Evolutionary conservation across 106 monocot genomes (phyloP).

Genomic region (Phalaenopsis aphrodite): DNA sequence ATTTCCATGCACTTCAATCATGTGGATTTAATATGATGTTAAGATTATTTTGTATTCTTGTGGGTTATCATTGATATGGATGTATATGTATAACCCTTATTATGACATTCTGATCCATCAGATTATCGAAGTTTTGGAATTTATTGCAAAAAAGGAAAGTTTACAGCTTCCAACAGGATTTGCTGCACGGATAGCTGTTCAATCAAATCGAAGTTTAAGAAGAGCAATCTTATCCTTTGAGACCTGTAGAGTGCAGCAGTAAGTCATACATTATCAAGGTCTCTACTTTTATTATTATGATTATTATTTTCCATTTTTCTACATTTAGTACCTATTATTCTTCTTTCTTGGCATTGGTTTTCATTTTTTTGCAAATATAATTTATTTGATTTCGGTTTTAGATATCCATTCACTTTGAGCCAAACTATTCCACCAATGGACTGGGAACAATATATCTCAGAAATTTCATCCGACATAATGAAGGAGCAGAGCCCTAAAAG

Average conservation of each 20-base stretch:
- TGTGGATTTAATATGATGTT: not conserved
- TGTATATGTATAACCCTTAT: not conserved
- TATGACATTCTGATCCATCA: constrained; percentile 12
- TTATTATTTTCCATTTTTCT: not conserved
- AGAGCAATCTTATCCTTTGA: constrained; percentile 87
- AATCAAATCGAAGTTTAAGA: constrained; percentile 86
- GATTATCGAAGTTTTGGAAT: constrained; percentile 85
- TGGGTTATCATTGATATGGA: constrained; percentile 4
- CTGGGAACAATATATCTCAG: constrained; percentile 96
- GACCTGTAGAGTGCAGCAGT: constrained; percentile 88
- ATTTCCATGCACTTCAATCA: too few relatives aligned
- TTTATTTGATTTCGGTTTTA: constrained; percentile 17
- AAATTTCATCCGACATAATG: constrained; percentile 90
- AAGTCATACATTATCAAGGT: constrained; percentile 15
- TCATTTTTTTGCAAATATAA: not conserved
- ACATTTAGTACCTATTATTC: not conserved
- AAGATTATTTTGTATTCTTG: not conserved
- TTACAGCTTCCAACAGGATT: constrained; percentile 73
- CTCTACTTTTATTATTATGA: not conserved
- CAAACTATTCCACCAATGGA: constrained; percentile 77
- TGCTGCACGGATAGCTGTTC: constrained; percentile 60
- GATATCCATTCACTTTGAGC: constrained; percentile 80
- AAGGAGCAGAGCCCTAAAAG: constrained; percentile 98
- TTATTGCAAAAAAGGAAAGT: constrained; percentile 89
- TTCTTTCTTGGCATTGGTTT: not conserved